These are phyloP conservation scores for Trichoderma virens DNA, from an alignment of 495 filamentous ascomycete species.

Conservation along the genomic window DNA sequence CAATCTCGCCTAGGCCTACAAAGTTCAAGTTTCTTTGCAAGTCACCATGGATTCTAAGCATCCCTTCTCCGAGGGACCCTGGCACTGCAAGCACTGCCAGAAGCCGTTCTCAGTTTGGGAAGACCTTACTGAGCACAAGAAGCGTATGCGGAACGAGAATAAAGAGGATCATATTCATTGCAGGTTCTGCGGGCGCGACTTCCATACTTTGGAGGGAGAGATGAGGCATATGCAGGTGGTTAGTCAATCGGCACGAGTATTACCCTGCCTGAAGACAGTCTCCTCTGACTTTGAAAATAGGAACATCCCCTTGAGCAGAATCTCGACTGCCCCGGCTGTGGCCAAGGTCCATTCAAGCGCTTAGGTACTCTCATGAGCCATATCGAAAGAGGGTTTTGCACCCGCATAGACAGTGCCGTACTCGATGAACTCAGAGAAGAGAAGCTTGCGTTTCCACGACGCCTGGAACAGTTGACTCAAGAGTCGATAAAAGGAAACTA, in stretches of 20 bases:
- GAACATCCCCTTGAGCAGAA: slow-evolving; percentile 10
- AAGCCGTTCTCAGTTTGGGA: neutral
- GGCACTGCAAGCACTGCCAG: neutral
- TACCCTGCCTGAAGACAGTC: neutral
- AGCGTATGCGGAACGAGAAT: neutral
- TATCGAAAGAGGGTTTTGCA: slow-evolving; percentile 6
- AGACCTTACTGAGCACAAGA: slow-evolving; percentile 3
- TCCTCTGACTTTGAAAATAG: neutral
- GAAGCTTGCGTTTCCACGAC: neutral
- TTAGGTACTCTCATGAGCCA: neutral
- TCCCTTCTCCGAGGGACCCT: neutral
- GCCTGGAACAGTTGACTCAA: neutral
- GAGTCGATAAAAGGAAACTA: neutral
- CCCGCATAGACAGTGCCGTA: neutral
- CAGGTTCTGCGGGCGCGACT: slow-evolving; percentile 7
- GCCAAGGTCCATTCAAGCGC: neutral
- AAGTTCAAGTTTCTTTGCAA: no score
- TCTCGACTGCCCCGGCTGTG: slow-evolving; percentile 10
- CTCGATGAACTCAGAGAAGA: slow-evolving; percentile 6
- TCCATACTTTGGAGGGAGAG: neutral
- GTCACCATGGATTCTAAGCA: neutral
- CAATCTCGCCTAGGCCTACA: no score
- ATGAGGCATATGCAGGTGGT: neutral
- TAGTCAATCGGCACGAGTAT: neutral
- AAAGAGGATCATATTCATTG: slow-evolving; percentile 9